Conservation (phyloP, 2,329 filamentous ascomycete species). For the Macrophomina pseudophaseolina region DNA sequence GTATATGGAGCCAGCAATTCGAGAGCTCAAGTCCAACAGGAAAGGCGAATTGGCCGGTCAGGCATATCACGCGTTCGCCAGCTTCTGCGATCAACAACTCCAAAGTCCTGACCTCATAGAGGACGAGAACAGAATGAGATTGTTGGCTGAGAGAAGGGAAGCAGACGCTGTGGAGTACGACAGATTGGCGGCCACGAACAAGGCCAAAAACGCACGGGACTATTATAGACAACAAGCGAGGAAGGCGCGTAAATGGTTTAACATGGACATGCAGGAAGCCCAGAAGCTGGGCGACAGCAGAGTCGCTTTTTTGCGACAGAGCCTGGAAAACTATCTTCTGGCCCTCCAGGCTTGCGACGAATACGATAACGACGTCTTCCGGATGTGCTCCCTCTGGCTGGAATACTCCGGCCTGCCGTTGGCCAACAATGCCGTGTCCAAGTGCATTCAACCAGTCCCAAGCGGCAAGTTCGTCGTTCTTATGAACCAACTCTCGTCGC, state of each 20-base stretch:
- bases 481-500: slow-evolving; percentile 97
- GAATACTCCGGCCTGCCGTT: slow-evolving; percentile 77
- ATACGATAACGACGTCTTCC: slow-evolving; percentile 85
- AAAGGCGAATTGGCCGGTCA: slow-evolving; percentile 77
- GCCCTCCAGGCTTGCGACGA: slow-evolving; percentile 84
- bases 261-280: slow-evolving; percentile 88
- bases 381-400: slow-evolving; percentile 94
- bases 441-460: slow-evolving; percentile 74
- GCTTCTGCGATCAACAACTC: slow-evolving; percentile 93
- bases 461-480: slow-evolving; percentile 90
- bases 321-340: slow-evolving; percentile 90
- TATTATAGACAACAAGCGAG: slow-evolving; percentile 63
- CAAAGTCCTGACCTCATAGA: slow-evolving; percentile 84
- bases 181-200: slow-evolving; percentile 58
- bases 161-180: slow-evolving; percentile 79
- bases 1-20: slow-evolving; percentile 83
- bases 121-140: slow-evolving; percentile 81
- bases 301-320: slow-evolving; percentile 82
- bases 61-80: slow-evolving; percentile 93
- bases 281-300: slow-evolving; percentile 76
- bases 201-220: slow-evolving; percentile 54
- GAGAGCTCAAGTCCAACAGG: slow-evolving; percentile 72
- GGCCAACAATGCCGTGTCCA: slow-evolving; percentile 77
- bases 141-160: slow-evolving; percentile 77
- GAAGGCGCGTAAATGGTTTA: slow-evolving; percentile 85